Percentiles rank a stretch among this genome's conserved stretches.
These are phyloP conservation scores for Grosmannia clavigera DNA, from an alignment of 2,329 filamentous ascomycete genomes.

Conservation along the genomic window DNA sequence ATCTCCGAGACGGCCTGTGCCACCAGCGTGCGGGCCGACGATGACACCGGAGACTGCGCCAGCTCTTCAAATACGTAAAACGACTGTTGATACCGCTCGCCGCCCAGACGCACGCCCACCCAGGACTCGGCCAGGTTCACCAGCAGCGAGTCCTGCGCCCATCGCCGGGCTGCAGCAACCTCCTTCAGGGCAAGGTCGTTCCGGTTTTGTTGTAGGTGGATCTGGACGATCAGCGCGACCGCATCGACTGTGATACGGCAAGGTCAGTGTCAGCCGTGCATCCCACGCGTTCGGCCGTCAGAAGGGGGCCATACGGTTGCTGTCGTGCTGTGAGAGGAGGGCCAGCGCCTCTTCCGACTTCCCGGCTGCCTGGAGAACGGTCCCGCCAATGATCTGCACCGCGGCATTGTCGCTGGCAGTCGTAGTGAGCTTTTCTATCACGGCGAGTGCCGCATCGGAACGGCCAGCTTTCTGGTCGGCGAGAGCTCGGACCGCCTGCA, in stretches of 20 bases:
- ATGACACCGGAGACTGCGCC: slow-evolving; percentile 72
- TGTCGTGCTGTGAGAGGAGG: slow-evolving; percentile 71
- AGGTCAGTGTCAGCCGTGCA: background rate
- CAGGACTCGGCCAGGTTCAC: slow-evolving; percentile 93
- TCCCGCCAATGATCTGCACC: slow-evolving; percentile 75
- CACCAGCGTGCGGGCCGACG: slow-evolving; percentile 63
- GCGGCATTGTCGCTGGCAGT: slow-evolving; percentile 59
- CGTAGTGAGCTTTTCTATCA: slow-evolving; percentile 54
- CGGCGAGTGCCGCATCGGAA: slow-evolving; percentile 46
- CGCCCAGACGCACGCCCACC: slow-evolving; percentile 81
- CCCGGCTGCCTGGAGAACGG: slow-evolving; percentile 65
- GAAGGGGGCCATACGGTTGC: slow-evolving; percentile 50
- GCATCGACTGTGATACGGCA: slow-evolving; percentile 42
- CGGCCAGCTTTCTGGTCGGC: slow-evolving; percentile 54
- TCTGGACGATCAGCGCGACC: slow-evolving; percentile 81
- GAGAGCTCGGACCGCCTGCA: slow-evolving; percentile 64
- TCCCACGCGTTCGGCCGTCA: background rate
- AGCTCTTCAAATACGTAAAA: slow-evolving; percentile 98
- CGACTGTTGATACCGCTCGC: slow-evolving; percentile 89
- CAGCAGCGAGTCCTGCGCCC: slow-evolving; percentile 88
- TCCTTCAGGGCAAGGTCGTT: slow-evolving; percentile 85
- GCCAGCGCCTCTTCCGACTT: slow-evolving; percentile 77
- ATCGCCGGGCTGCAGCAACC: slow-evolving; percentile 72
- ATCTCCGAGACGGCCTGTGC: slow-evolving; percentile 85
- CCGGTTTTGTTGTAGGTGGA: slow-evolving; percentile 83